A percentile compares a stretch with the other conserved stretches of the same genome.
Evolutionary conservation across 257 asterid genomes (phyloP).

Genomic region (Solanum verrucosum): DNA sequence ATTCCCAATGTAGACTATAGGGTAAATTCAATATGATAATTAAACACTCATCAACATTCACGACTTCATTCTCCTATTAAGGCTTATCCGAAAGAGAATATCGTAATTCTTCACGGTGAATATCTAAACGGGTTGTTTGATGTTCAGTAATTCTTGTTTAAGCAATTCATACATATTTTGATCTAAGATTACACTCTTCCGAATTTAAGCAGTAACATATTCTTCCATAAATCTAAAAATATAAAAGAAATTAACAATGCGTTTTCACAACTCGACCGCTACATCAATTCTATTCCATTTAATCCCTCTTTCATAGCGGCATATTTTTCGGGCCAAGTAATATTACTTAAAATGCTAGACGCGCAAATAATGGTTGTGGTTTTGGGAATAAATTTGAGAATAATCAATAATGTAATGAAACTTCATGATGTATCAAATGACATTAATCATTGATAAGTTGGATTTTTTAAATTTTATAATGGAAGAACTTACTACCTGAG

Average conservation of each 20-base stretch:
- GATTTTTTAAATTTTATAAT: neutral
- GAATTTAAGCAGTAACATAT: neutral
- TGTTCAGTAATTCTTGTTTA: neutral
- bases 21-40: neutral
- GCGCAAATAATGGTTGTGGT: neutral
- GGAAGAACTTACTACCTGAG: neutral
- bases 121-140: neutral
- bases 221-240: neutral
- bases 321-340: neutral
- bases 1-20: neutral
- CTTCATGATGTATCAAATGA: neutral
- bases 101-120: neutral
- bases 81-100: neutral
- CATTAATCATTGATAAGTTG: neutral
- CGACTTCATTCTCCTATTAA: neutral
- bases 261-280: neutral
- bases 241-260: neutral
- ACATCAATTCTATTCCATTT: neutral
- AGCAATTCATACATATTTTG: neutral
- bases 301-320: neutral
- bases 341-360: neutral
- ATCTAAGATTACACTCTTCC: neutral
- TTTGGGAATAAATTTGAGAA: neutral
- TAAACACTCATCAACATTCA: neutral
- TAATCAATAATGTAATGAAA: neutral